Percentiles rank a stretch among this genome's conserved stretches.
Conservation (phyloP, 768 basidiomycete genomes). For the Sarcodon aspratus region DNA sequence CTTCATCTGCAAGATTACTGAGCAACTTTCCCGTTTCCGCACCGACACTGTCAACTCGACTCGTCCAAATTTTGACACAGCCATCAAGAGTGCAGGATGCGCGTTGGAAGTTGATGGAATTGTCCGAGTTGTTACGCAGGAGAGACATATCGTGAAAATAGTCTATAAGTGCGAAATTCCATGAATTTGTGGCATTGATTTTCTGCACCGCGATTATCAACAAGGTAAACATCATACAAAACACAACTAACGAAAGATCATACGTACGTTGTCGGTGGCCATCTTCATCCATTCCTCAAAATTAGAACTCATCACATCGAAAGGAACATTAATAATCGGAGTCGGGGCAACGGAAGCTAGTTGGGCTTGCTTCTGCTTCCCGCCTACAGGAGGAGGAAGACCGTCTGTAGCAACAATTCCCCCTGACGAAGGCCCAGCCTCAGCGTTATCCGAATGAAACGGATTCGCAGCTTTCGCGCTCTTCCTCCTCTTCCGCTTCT, state of each 20-base stretch:
- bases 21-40: conserved; percentile 94
- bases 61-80: conserved; percentile 99
- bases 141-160: conserved; percentile 99
- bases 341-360: conserved; percentile 46
- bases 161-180: conserved; percentile 96
- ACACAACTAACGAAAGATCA: not conserved
- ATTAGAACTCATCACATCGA: conserved; percentile 85
- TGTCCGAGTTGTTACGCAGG: conserved; percentile 84
- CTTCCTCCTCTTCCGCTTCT: conserved; percentile 75
- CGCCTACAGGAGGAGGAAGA: conserved; percentile 24
- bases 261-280: conserved; percentile 91
- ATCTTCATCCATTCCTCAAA: conserved; percentile 99
- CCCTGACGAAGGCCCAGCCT: conserved; percentile 45
- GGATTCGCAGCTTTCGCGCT: conserved; percentile 48
- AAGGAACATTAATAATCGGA: conserved; percentile 46
- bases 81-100: conserved; percentile 96
- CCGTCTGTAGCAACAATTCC: conserved; percentile 23
- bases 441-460: conserved; percentile 26
- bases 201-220: conserved; percentile 45
- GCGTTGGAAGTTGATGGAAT: conserved; percentile 98
- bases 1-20: conserved; percentile 71
- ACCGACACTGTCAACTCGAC: conserved; percentile 91
- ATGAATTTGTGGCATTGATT: conserved; percentile 97
- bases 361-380: conserved; percentile 30
- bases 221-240: not conserved